Percentiles rank a stretch among this genome's conserved stretches.
Evolutionary conservation across 2,329 filamentous ascomycete genomes (phyloP).

Genomic region (Sporothrix brunneoviolacea): DNA sequence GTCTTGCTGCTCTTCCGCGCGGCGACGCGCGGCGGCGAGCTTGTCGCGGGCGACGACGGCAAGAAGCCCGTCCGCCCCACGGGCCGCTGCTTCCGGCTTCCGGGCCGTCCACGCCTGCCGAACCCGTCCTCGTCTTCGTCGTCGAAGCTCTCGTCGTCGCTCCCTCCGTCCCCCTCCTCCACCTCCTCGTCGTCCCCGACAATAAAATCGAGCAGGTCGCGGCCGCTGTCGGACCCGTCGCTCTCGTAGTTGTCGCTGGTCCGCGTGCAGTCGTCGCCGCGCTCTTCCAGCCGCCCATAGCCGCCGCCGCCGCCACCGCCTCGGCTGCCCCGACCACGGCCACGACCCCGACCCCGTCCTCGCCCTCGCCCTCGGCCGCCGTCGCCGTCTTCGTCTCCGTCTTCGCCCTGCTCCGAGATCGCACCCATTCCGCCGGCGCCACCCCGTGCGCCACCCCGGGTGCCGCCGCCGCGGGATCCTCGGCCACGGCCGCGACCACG

Average conservation of each 20-base stretch:
- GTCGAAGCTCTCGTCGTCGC: background rate
- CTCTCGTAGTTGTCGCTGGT: slow-evolving; percentile 41
- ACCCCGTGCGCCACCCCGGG: background rate
- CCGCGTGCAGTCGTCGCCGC: slow-evolving; percentile 46
- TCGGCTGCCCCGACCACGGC: slow-evolving; percentile 15
- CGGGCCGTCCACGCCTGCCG: background rate
- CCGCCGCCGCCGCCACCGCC: slow-evolving; percentile 7
- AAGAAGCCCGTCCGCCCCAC: background rate
- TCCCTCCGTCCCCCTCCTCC: background rate
- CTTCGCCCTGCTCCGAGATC: slow-evolving; percentile 8
- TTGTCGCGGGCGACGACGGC: slow-evolving; percentile 16
- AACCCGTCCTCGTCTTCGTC: background rate
- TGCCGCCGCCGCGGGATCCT: background rate
- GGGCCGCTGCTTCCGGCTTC: background rate
- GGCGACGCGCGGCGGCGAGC: slow-evolving; percentile 4
- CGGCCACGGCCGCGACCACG: background rate
- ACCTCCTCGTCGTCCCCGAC: slow-evolving; percentile 38
- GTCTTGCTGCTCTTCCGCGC: background rate
- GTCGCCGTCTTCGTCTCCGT: slow-evolving; percentile 1
- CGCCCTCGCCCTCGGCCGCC: slow-evolving; percentile 16
- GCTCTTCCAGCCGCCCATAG: slow-evolving; percentile 30
- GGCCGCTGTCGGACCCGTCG: slow-evolving; percentile 42
- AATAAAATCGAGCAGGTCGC: slow-evolving; percentile 51
- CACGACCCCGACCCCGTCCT: slow-evolving; percentile 7
- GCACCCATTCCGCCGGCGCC: background rate